Evolutionary conservation across 352 stramenopile genomes (phyloP), one percentile per base, ranked within the genome.

Genomic region (Globisporangium polare): DNA sequence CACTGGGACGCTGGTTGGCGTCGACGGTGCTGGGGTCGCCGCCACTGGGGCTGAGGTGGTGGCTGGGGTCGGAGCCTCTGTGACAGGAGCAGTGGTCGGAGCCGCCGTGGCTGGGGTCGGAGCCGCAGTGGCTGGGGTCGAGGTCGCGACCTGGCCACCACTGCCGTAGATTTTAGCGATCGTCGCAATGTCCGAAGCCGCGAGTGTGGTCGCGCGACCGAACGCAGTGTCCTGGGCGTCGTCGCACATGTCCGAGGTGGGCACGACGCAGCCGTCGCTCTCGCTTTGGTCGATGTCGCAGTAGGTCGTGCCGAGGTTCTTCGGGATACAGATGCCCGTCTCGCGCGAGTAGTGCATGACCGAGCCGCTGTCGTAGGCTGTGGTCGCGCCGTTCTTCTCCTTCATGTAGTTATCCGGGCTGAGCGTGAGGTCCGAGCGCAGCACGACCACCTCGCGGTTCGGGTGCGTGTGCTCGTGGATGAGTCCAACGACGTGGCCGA

Each of bases 341-440:
- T 74, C 67, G 12, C 71, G 63, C 26, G 52, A 63, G 58, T 83
- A 83, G 58, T 83, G 74, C 74, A 83, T 83, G 56, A 83, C 52
- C 15, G 74, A 83, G 13, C 62, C 61, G 42, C 58, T 26, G 57
- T 80, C 71, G 60, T 83, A 80, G 39, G 57, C 1, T 1, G 73
- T 74, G 39, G 57, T 72, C 33, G 63, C 49, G 2, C 60, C 72
- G 18, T 43, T 51, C 27, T 39, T 58, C 37, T 77, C 68, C 51
- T 76, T 74, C 59, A 78, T 67, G 65, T 83, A 83, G 69, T 83
- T 83, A 62, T 83, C 73, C 9, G 71, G 58, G n/a, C 68, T 76
- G 35, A 83, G 69, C 18, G 72, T 83, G 43, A 83, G 62, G 35
- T 67, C 60, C 37, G 62, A 62, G n/a, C 71, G 74, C 24, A 83